Base-by-base conservation (phyloP, 495 filamentous ascomycete species). In the Trichoderma parareesei region DNA sequence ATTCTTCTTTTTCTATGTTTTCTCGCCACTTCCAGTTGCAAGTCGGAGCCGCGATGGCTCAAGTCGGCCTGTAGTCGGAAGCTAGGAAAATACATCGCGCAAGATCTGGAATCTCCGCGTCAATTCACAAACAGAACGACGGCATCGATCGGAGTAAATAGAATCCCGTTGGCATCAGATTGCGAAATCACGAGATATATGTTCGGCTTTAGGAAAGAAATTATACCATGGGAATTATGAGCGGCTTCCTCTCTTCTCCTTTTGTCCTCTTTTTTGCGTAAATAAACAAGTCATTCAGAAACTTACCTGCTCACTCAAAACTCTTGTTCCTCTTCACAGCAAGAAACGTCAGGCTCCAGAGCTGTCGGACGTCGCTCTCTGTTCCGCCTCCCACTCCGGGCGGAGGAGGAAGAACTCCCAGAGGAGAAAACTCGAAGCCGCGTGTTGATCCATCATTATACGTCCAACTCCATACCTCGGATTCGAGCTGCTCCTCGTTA, bases 391-490 rank as follows among this genome's bases (percentile, higher is more conserved):
- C 11, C 4, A 35, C 53, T 9, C 84, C 84, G 38, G 79, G 77
- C 6, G 82, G 81, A 41, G 82, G 78, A 38, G 79, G 77, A 67
- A 87, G 68, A 10, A 76, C 73, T 5, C 83, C 84, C 42, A 87
- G 70, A 53, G 82, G 79, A 66, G 74, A 77, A 60, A 79, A 77
- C 20, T 76, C 63, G 71, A 85, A 88, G 7, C 38, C 60, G 4
- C 2, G 4, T 6, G 10, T 4, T 16, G 53, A 35, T 33, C 53
- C 53, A 37, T 57, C 37, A 11, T 69, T 71, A 5, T 84, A 88
- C 41, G 75, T 69, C 85, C 85, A 89, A 48, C 79, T 85, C 87
- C 85, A 88, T 3, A 88, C 83, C 66, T 89, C 87, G 18, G 70
- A 73, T 44, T 79, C 82, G 53, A 88, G 75, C 65, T 84, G 75